phyloP scores from a whole-genome alignment of 1,284 basidiomycete genomes.

The Cutaneotrichosporon arboriforme region DNA sequence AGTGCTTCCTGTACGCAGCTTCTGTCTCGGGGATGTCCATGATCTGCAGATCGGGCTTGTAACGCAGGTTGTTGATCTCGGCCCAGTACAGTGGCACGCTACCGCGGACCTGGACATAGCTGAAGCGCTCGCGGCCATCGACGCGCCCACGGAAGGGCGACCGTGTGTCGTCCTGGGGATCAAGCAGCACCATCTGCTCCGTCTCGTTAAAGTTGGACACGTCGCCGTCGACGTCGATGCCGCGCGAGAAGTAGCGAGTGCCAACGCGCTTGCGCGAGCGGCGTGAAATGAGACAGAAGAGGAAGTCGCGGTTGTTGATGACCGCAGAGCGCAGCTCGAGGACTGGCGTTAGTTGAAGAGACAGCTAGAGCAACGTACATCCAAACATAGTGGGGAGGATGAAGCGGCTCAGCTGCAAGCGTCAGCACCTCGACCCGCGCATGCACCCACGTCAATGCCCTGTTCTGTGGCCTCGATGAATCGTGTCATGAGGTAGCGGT shows the following conservation, averaged over 20 bases:
- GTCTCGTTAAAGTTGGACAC: constrained; percentile 89
- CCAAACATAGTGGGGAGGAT: constrained; percentile 90
- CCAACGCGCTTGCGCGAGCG: constrained; percentile 91
- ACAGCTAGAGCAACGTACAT: constrained; percentile 54
- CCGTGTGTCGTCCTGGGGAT: constrained; percentile 52
- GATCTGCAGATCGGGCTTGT: constrained; percentile 93
- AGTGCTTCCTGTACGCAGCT: constrained; percentile 66
- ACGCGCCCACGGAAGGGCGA: constrained; percentile 41
- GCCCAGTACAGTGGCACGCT: constrained; percentile 95
- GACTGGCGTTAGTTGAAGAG: constrained; percentile 53
- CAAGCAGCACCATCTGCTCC: constrained; percentile 81
- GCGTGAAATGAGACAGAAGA: constrained; percentile 83
- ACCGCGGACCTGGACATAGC: constrained; percentile 90
- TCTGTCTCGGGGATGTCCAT: constrained; percentile 88
- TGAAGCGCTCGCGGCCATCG: constrained; percentile 54
- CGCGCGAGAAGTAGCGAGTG: constrained; percentile 94
- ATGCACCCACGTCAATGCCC: constrained; percentile 38
- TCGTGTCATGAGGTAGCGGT: constrained; percentile 58
- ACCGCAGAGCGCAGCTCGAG: constrained; percentile 76
- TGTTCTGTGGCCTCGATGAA: constrained; percentile 48
- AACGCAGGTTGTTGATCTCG: constrained; percentile 91
- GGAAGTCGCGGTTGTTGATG: constrained; percentile 73
- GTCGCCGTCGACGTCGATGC: constrained; percentile 66
- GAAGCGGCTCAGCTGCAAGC: constrained; percentile 67
- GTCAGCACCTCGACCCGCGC: not conserved